These are phyloP conservation scores for Phlebopus sp. DNA, from an alignment of 1,284 basidiomycete species.

Conservation along the genomic window DNA sequence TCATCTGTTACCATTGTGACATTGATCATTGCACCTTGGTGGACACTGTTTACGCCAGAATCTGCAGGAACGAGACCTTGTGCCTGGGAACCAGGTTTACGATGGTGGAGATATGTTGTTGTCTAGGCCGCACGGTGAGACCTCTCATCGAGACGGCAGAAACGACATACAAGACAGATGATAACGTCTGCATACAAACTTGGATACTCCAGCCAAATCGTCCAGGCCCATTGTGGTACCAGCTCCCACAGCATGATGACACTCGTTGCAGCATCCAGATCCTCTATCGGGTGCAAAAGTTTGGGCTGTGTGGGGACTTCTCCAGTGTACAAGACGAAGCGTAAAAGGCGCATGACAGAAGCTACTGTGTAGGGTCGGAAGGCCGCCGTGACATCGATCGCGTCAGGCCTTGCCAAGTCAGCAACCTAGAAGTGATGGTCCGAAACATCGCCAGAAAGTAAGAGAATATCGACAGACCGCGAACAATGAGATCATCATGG, in stretches of 20 bases:
- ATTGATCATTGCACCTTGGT: conserved; percentile 14
- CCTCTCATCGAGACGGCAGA: neutral
- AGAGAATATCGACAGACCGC: conserved; percentile 39
- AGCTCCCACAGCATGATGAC: conserved; percentile 54
- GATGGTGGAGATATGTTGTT: conserved; percentile 46
- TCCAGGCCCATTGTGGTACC: conserved; percentile 61
- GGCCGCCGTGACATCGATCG: neutral
- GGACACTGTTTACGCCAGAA: neutral
- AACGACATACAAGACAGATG: conserved; percentile 44
- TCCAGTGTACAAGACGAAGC: conserved; percentile 35
- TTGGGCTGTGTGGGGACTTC: conserved; percentile 11
- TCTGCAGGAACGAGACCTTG: conserved; percentile 1
- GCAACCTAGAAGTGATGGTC: conserved; percentile 17
- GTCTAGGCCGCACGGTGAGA: conserved; percentile 38
- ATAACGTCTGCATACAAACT: conserved; percentile 48
- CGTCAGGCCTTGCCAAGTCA: conserved; percentile 10
- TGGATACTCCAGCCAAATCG: conserved; percentile 55
- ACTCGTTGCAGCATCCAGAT: conserved; percentile 43
- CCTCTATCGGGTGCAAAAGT: conserved; percentile 24
- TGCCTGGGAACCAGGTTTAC: neutral
- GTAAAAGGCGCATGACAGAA: conserved; percentile 45
- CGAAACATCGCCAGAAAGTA: neutral
- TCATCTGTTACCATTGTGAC: conserved; percentile 23
- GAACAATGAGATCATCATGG: conserved; percentile 55
- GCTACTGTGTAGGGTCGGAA: conserved; percentile 50